A percentile compares a stretch with the other conserved stretches of the same genome.
Evolutionary conservation across 2,329 filamentous ascomycete genomes (phyloP).

Genomic region (Malbranchea cinnamomea): DNA sequence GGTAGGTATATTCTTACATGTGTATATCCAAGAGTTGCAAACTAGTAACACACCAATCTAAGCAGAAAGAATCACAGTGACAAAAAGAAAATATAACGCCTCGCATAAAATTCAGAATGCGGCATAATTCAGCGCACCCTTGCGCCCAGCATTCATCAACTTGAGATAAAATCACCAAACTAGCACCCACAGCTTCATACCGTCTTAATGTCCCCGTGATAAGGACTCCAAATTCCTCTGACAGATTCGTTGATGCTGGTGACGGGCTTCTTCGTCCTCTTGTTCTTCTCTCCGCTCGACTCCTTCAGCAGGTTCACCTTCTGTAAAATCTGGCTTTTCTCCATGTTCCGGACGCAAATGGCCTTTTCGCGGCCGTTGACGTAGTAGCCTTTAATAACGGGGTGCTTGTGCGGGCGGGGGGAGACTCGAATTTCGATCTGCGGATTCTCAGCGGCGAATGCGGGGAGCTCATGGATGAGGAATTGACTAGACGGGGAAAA

Average conservation of each 20-base stretch:
- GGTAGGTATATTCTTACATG: too few relatives aligned
- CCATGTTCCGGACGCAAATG: slow-evolving; percentile 77
- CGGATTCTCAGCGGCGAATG: slow-evolving; percentile 69
- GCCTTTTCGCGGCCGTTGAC: slow-evolving; percentile 80
- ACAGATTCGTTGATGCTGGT: slow-evolving; percentile 49
- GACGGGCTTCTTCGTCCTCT: slow-evolving; percentile 42
- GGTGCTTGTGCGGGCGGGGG: slow-evolving; percentile 78
- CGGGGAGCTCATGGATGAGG: slow-evolving; percentile 58
- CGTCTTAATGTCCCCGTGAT: slow-evolving; percentile 40
- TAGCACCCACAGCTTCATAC: slow-evolving; percentile 23
- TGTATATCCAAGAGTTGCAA: too few relatives aligned
- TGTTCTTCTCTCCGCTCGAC: slow-evolving; percentile 34
- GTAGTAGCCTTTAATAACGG: slow-evolving; percentile 76
- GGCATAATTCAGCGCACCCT: too few relatives aligned
- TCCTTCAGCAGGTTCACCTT: slow-evolving; percentile 46
- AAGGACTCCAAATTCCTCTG: slow-evolving; percentile 50
- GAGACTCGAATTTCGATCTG: slow-evolving; percentile 85
- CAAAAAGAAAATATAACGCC: too few relatives aligned
- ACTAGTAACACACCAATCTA: too few relatives aligned
- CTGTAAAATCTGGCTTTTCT: slow-evolving; percentile 62
- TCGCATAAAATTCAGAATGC: too few relatives aligned
- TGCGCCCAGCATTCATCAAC: too few relatives aligned
- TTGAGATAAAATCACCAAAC: slow-evolving; percentile 4
- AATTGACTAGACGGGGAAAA: slow-evolving; percentile 45
- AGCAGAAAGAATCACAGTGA: too few relatives aligned